Conservation (phyloP, 108 stramenopile species). For the Pseudonitzschia delicatissima region DNA sequence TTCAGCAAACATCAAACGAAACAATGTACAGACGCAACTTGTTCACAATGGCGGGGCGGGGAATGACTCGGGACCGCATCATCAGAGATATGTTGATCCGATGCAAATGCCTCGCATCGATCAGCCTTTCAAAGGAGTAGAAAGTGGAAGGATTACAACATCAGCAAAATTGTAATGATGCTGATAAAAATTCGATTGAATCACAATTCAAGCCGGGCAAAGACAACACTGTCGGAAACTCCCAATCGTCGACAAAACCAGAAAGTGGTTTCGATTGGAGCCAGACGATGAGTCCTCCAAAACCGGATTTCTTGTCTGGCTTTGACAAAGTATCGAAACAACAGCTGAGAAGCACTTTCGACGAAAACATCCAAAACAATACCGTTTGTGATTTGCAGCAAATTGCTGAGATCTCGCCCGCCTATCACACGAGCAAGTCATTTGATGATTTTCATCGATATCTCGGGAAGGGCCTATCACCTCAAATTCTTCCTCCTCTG, state of each 20-base stretch:
- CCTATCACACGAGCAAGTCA: conserved; percentile 40
- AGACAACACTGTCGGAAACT: not conserved
- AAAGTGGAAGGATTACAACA: not conserved
- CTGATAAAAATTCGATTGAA: not conserved
- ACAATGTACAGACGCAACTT: not conserved
- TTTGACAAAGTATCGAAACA: conserved; percentile 33
- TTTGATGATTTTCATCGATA: conserved; percentile 52
- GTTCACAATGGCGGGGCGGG: not conserved
- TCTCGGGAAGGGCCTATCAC: conserved; percentile 31
- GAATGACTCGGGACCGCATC: not conserved
- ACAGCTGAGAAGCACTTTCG: not conserved
- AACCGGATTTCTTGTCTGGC: conserved; percentile 37
- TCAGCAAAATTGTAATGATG: not conserved
- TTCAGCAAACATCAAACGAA: not conserved
- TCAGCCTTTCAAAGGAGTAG: not conserved
- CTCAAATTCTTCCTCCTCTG: not conserved
- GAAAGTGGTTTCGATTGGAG: not conserved
- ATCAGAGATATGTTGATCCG: not conserved
- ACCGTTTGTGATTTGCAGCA: not conserved
- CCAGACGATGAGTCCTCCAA: not conserved
- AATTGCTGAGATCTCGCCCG: conserved; percentile 22
- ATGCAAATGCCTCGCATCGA: not conserved
- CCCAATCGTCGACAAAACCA: not conserved
- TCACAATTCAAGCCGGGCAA: not conserved
- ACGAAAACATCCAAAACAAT: not conserved